Evolutionary conservation across 768 basidiomycete species (phyloP).

Genomic region (Porphyrellus cyaneotinctus): DNA sequence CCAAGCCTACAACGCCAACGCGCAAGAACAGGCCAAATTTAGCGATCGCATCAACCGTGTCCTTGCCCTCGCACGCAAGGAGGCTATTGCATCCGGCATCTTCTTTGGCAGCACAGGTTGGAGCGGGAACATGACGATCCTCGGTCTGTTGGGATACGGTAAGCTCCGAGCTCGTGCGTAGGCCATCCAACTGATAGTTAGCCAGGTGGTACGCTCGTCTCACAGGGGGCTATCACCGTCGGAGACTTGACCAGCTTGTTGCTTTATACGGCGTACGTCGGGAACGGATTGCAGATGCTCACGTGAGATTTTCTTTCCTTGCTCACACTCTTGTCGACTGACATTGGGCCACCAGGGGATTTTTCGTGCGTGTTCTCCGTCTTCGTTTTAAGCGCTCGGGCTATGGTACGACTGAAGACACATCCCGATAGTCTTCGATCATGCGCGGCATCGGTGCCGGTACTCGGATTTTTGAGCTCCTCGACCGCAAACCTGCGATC

Average conservation of each 20-base stretch:
- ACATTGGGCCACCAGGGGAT: slow-evolving; percentile 26
- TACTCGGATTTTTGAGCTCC: slow-evolving; percentile 87
- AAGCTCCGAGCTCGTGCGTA: slow-evolving; percentile 14
- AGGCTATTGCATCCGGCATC: slow-evolving; percentile 85
- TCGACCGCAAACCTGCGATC: slow-evolving; percentile 77
- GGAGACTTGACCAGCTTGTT: slow-evolving; percentile 88
- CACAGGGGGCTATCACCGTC: slow-evolving; percentile 81
- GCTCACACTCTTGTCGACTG: not conserved
- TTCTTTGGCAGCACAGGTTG: slow-evolving; percentile 92
- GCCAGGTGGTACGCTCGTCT: slow-evolving; percentile 86
- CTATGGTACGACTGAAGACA: not conserved
- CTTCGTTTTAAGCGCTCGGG: not conserved
- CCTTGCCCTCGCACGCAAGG: slow-evolving; percentile 72
- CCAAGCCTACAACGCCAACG: slow-evolving; percentile 84
- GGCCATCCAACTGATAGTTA: not conserved
- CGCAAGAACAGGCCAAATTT: slow-evolving; percentile 76
- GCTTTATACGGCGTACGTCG: slow-evolving; percentile 88
- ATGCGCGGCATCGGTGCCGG: slow-evolving; percentile 98
- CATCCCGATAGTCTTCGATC: slow-evolving; percentile 67
- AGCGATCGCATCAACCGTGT: slow-evolving; percentile 60
- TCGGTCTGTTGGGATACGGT: slow-evolving; percentile 92
- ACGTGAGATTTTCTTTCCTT: slow-evolving; percentile 45
- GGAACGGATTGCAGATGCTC: slow-evolving; percentile 73
- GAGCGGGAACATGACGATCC: slow-evolving; percentile 89
- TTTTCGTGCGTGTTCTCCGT: slow-evolving; percentile 33